phyloP scores from a whole-genome alignment of 495 filamentous ascomycete genomes.

The Penicillium cosmopolitanum region DNA sequence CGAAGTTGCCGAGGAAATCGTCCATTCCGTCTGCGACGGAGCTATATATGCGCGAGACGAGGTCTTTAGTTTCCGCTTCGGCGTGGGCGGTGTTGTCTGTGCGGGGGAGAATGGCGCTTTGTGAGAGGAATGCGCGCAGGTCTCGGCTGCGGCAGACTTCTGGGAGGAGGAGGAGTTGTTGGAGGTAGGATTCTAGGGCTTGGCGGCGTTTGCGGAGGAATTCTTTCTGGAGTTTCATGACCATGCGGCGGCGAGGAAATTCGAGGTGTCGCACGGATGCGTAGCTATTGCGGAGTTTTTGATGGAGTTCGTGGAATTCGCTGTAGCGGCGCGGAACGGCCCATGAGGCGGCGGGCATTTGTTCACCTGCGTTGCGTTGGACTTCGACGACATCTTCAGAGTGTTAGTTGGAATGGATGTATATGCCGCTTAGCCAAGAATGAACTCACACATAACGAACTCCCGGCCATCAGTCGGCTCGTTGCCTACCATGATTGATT shows the following conservation, averaged over 20 bases:
- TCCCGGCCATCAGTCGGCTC: slow-evolving; percentile 87
- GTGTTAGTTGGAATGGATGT: slow-evolving; percentile 3
- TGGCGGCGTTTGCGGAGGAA: slow-evolving; percentile 87
- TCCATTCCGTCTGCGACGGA: slow-evolving; percentile 98
- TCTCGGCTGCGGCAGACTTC: slow-evolving; percentile 94
- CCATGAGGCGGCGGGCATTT: slow-evolving; percentile 86
- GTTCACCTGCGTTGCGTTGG: slow-evolving; percentile 82
- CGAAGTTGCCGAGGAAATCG: slow-evolving; percentile 93
- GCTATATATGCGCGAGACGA: slow-evolving; percentile 93
- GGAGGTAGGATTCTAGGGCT: slow-evolving; percentile 83
- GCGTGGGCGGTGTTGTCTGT: slow-evolving; percentile 57
- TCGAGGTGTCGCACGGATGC: slow-evolving; percentile 85
- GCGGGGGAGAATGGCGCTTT: slow-evolving; percentile 71
- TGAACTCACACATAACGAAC: slow-evolving; percentile 75
- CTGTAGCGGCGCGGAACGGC: slow-evolving; percentile 83
- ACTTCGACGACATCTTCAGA: slow-evolving; percentile 81
- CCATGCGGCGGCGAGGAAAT: slow-evolving; percentile 87
- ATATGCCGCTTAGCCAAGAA: background rate
- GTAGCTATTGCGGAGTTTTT: slow-evolving; percentile 81
- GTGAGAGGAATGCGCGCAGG: slow-evolving; percentile 89
- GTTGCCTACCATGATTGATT: slow-evolving; percentile 85
- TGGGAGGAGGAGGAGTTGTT: slow-evolving; percentile 80
- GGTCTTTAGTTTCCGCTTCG: slow-evolving; percentile 75
- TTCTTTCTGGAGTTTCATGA: slow-evolving; percentile 94
- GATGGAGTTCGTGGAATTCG: slow-evolving; percentile 95